Base-by-base conservation (phyloP, 2,329 filamentous ascomycete species). In the Xylariaceae sp. region DNA sequence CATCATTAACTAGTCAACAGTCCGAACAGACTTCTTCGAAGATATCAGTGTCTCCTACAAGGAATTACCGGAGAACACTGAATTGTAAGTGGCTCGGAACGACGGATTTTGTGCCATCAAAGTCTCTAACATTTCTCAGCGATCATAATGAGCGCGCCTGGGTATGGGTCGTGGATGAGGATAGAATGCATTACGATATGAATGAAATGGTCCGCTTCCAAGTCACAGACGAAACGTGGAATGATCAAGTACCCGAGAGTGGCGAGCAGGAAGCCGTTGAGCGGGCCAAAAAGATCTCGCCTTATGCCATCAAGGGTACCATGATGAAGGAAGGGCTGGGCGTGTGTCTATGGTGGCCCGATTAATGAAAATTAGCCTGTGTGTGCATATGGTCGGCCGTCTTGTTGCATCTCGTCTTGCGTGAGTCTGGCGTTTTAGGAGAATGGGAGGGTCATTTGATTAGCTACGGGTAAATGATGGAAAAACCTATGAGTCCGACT, bases 11-110 rank as follows among this genome's bases (percentile, higher is more conserved):
- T 40, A 30, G 6, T n/a, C 32, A 7, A 48, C 31, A 87, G 84
- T 97, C 56, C 84, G 85, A 47, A 86, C 91, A 3, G 89, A 96
- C 59, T 99, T 99, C 71, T 99, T 96, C 64, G 88, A 92, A 64
- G 91, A 97, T 60, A 90, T 99, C 34, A 86, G 89, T 56, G 84
- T 97, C 59, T 89, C 81, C 1, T 83, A 81, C 37, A 80, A 84
- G 53, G 83, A 89, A 60, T 78, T 95, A 3, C 88, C 91, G 40
- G 83, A 88, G 31, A 84, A 83, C n/a, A 84, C 85, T 30, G 80
- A 83, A 68, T 96, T 89, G 87, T 91, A 73, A 73, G 85, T 74
- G 30, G 34, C n/a, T 46, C 27, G n/a, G 12, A 30, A 11, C n/a
- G 39, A 31, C 6, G 27, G 41, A 19, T 32, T 37, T 7, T n/a